Conservation (phyloP, 2,329 filamentous ascomycete species). For the Alternaria arbusti region DNA sequence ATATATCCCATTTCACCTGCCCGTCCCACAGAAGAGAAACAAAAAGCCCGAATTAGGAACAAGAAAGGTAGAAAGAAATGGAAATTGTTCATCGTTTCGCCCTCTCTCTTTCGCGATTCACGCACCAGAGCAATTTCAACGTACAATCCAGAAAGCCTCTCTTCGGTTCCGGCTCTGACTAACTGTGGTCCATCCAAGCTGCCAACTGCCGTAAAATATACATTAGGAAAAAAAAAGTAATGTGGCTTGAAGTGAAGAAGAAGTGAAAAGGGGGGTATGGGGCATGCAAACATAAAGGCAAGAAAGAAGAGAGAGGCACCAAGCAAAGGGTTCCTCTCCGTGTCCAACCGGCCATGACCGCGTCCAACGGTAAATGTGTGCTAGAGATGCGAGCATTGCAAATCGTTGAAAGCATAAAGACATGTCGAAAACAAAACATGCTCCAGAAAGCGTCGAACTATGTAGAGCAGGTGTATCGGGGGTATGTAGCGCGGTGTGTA, state of each 20-base stretch:
- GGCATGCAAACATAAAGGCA: slow-evolving; percentile 10
- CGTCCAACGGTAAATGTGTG: slow-evolving; percentile 15
- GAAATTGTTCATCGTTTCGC: not conserved
- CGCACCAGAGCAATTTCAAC: not conserved
- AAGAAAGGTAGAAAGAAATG: slow-evolving; percentile 1
- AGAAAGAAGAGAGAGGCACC: slow-evolving; percentile 7
- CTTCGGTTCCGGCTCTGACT: not conserved
- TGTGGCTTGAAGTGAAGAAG: not conserved
- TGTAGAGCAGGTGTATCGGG: slow-evolving; percentile 20
- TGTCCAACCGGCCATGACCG: slow-evolving; percentile 11
- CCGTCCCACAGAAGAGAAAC: not conserved
- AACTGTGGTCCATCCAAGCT: not conserved
- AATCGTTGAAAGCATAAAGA: slow-evolving; percentile 33
- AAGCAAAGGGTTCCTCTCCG: not conserved
- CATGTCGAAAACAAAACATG: slow-evolving; percentile 22
- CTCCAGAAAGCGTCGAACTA: slow-evolving; percentile 5
- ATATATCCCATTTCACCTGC: not conserved
- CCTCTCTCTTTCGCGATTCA: not conserved
- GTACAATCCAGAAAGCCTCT: not conserved
- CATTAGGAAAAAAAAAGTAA: slow-evolving; percentile 13
- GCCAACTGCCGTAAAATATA: slow-evolving; percentile 14
- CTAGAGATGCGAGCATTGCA: slow-evolving; percentile 24
- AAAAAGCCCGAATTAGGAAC: not conserved
- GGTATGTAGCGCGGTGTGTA: slow-evolving; percentile 38
- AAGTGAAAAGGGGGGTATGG: slow-evolving; percentile 13